Percentiles rank a stretch among this genome's conserved stretches.
These are phyloP conservation scores for Coffea humblotiana DNA, from an alignment of 305 asterid genomes.

Conservation along the genomic window DNA sequence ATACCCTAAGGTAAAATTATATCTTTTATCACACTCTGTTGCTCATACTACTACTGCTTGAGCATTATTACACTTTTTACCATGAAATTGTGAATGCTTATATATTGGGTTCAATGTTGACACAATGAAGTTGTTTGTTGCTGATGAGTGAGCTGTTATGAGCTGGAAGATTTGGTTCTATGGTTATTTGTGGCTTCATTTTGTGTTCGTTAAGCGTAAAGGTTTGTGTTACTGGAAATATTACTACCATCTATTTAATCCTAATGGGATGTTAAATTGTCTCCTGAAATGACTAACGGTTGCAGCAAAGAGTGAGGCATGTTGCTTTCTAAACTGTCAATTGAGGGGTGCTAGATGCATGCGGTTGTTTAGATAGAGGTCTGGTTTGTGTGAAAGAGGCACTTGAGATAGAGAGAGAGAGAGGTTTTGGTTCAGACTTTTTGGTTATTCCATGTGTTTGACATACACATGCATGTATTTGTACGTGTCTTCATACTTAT, in stretches of 20 bases:
- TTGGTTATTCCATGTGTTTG: neutral
- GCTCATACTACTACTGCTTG: neutral
- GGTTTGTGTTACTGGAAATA: no score
- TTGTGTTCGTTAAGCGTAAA: no score
- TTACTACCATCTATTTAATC: no score
- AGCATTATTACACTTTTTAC: neutral
- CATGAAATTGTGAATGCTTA: neutral
- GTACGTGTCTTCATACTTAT: no score
- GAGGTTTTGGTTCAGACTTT: neutral
- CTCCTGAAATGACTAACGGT: neutral
- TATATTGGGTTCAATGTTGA: neutral
- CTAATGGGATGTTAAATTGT: neutral
- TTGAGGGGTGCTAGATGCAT: neutral
- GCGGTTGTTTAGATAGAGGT: neutral
- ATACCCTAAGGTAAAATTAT: conserved; percentile 1
- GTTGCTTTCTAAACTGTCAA: neutral
- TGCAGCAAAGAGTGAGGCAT: neutral
- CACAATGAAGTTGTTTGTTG: no score
- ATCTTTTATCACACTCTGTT: neutral
- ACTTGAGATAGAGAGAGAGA: neutral
- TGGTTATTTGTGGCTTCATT: no score
- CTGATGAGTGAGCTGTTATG: no score
- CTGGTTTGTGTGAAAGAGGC: neutral
- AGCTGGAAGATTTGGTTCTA: no score
- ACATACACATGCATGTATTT: no score